phyloP scores from a whole-genome alignment of 805 yeast genomes.

The Myxozyma kluyveri region DNA sequence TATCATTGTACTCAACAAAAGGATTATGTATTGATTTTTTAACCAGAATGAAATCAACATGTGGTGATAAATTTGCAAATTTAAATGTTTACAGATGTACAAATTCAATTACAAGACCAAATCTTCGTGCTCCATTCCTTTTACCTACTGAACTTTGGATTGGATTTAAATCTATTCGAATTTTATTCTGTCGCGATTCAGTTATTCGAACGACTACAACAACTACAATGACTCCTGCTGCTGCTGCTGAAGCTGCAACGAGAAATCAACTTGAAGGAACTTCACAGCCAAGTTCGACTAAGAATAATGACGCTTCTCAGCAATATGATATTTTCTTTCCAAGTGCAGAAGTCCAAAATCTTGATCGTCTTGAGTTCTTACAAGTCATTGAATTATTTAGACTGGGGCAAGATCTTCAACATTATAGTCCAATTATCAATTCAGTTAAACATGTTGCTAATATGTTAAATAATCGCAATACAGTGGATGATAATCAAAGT shows the following conservation, averaged over 20 bases:
- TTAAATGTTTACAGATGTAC: constrained; percentile 11
- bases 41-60: constrained; percentile 1
- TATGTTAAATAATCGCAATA: background rate
- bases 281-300: background rate
- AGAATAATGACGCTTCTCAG: background rate
- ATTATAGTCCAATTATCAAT: background rate
- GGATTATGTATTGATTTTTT: constrained; percentile 14
- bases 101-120: constrained; percentile 5
- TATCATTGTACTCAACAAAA: constrained; percentile 3
- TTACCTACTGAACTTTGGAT: constrained; percentile 15
- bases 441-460: constrained; percentile 3
- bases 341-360: background rate
- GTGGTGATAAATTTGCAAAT: constrained; percentile 1
- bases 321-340: background rate
- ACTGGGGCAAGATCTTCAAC: background rate
- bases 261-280: no score
- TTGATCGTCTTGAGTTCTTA: background rate
- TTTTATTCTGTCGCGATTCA: constrained; percentile 7
- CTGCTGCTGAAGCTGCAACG: background rate
- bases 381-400: background rate
- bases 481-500: background rate
- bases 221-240: no score
- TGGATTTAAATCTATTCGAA: constrained; percentile 5
- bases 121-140: constrained; percentile 4
- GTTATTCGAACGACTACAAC: constrained; percentile 1